phyloP scores from a whole-genome alignment of 805 yeast species.

The Starmerella gropengiesseri region DNA sequence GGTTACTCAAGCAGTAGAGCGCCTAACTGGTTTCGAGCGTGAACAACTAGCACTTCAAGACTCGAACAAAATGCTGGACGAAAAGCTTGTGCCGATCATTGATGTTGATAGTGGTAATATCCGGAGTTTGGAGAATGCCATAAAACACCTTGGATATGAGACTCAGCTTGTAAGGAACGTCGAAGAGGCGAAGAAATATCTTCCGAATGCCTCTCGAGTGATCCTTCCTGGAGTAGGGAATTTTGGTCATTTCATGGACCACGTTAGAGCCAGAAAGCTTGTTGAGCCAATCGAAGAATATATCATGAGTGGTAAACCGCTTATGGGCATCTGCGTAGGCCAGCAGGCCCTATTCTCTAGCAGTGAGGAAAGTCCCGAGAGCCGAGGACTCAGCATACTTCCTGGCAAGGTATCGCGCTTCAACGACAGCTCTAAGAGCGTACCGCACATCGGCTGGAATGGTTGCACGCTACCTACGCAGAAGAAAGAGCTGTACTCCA shows the following conservation, averaged over 20 bases:
- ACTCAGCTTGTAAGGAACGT: conserved; percentile 27
- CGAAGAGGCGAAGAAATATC: conserved; percentile 28
- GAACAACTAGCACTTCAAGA: no score
- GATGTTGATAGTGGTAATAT: conserved; percentile 93
- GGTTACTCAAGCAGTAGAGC: no score
- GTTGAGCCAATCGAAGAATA: conserved; percentile 55
- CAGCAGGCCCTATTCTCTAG: conserved; percentile 70
- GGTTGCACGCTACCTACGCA: conserved; percentile 27
- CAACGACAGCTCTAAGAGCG: conserved; percentile 55
- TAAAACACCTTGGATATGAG: conserved; percentile 62
- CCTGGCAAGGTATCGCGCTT: conserved; percentile 49
- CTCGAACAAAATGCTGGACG: no score
- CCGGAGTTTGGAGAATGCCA: conserved; percentile 79
- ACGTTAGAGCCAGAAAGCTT: conserved; percentile 51
- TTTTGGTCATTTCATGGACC: conserved; percentile 82
- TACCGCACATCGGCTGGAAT: conserved; percentile 98
- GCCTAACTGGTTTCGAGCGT: no score
- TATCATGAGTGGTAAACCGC: conserved; percentile 64
- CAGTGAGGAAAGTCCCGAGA: conserved; percentile 61
- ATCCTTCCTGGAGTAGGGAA: conserved; percentile 96
- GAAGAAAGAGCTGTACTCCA: conserved; percentile 40
- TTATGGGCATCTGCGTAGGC: conserved; percentile 98
- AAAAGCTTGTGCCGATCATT: conserved; percentile 49
- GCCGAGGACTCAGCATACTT: conserved; percentile 51
- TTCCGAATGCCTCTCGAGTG: conserved; percentile 39